Evolutionary conservation across 1,284 basidiomycete species (phyloP), one percentile per base, ranked within the genome.

Genomic region (Apiotrichum gracile): DNA sequence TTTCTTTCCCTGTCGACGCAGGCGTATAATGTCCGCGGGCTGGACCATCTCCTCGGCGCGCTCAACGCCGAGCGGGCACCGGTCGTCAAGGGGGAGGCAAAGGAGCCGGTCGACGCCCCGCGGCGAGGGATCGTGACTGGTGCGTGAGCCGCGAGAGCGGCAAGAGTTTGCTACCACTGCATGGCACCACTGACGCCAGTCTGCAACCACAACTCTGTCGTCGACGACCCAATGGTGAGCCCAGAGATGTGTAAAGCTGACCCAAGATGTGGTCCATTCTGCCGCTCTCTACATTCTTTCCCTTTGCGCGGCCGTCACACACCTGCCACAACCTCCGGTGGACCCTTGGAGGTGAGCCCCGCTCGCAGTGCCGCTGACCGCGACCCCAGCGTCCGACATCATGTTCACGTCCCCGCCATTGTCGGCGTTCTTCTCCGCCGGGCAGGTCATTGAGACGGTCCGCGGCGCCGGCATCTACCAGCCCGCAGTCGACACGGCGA

Each of bases 401-500:
- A 87, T 97, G 80, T 98, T 97, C 76, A 97, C 88, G 8, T 96
- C 92, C 74, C 83, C 87, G 83, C 87, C 72, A 74, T 62, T 87
- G 74, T 85, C 86, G 0, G 78, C 80, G 49, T 96, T 97, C 78
- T 97, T 98, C 73, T 79, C 83, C 38, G 80, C 83, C 14, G 94
- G 94, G 3, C 94, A 97, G 74, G 92, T 94, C 16, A 81, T 97
- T 55, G 90, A 96, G 72, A 97, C 92, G 0, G 85, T 91, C 66
- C 82, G 94, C 42, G 93, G 92, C 8, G 81, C 81, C 10, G 94
- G 96, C 1, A 85, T 97, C 54, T 88, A 89, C 72, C 94, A 98
- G 69, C 81, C 82, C 8, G 88, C 94, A 3, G 81, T 98, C 7
- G 87, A 97, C 68, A 67, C 77, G 21, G 89, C 91, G 0, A 87